A percentile compares a stretch with the other conserved stretches of the same genome.
Evolutionary conservation across 1,139 yeast species (phyloP).

Genomic region (Williopsis jadinii): DNA sequence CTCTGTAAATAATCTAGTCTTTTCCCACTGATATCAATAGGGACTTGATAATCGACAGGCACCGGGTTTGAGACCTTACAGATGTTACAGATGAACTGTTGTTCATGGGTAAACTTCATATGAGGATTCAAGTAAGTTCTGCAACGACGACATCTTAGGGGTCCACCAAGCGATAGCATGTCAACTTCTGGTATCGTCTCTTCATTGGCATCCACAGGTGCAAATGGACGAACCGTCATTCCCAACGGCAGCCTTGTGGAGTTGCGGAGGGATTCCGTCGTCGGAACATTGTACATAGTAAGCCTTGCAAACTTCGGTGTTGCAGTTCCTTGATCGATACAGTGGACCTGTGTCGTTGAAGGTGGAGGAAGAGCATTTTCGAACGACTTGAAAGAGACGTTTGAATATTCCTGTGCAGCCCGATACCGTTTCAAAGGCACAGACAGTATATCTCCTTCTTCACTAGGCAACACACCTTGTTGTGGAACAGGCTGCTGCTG

Average conservation of each 20-base stretch:
- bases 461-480: too few relatives aligned
- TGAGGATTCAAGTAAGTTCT: constrained; percentile 85
- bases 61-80: constrained; percentile 74
- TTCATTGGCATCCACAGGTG: constrained; percentile 42
- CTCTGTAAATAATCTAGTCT: constrained; percentile 57
- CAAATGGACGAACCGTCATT: constrained; percentile 78
- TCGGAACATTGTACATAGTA: constrained; percentile 81
- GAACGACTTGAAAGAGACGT: constrained; percentile 15
- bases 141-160: constrained; percentile 88
- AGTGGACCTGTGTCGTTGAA: constrained; percentile 61
- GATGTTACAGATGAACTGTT: constrained; percentile 74
- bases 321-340: constrained; percentile 79
- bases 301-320: constrained; percentile 75
- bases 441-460: constrained; percentile 11
- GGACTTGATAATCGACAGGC: constrained; percentile 60
- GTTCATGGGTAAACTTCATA: constrained; percentile 60
- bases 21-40: constrained; percentile 51
- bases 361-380: constrained; percentile 48
- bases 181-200: constrained; percentile 65
- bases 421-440: constrained; percentile 15
- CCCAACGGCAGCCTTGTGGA: constrained; percentile 79
- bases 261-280: constrained; percentile 59
- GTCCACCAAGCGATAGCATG: constrained; percentile 50
- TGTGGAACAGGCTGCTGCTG: background rate
- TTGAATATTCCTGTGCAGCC: constrained; percentile 14